Evolutionary conservation across 495 filamentous ascomycete genomes (phyloP), one percentile per base, ranked within the genome.

Genomic region (Tuber melanosporum): DNA sequence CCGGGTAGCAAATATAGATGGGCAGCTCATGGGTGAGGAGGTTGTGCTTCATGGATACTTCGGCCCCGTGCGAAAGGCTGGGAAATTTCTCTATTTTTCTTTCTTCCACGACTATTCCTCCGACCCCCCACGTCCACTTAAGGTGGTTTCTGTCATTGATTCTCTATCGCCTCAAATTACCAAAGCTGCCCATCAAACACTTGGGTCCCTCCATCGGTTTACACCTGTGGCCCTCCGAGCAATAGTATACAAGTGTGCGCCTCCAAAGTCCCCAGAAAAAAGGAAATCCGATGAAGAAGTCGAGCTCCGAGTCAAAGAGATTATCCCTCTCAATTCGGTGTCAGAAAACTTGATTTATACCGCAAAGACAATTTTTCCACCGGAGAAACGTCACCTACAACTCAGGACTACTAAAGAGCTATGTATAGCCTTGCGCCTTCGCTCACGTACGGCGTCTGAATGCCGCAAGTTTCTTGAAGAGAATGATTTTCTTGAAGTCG

Each of bases 341-440:
- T 89, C 93, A 2, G 88, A 88, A 71, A 89, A 95, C 74, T 89
- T 97, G 49, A 89, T 95, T 73, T 87, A 93, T 80, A 91, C 90
- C 1, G 85, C 88, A 20, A 89, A 91, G 73, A 91, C 90, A 36
- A 87, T 89, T 1, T 97, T 94, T 82, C 88, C 92, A 4, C 88
- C 90, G 0, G 87, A 92, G 74, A 87, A 92, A 44, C 90, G 95
- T 43, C 92, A 98, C 84, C 86, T 99, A 14, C 94, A 98, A 81
- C 86, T 98, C 10, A 91, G 94, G 19, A 92, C 91, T 26, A 89
- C 92, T 77, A 81, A 84, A 19, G 81, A 87, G 19, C 85, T 97
- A 0, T 88, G 88, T 10, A 83, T 90, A 10, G 90, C 94, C 22
- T 85, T 94, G 42, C 79, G 76, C 17, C 90, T 91, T 81, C 90